phyloP scores from a whole-genome alignment of 495 filamentous ascomycete species.

The Neurospora cerealis region DNA sequence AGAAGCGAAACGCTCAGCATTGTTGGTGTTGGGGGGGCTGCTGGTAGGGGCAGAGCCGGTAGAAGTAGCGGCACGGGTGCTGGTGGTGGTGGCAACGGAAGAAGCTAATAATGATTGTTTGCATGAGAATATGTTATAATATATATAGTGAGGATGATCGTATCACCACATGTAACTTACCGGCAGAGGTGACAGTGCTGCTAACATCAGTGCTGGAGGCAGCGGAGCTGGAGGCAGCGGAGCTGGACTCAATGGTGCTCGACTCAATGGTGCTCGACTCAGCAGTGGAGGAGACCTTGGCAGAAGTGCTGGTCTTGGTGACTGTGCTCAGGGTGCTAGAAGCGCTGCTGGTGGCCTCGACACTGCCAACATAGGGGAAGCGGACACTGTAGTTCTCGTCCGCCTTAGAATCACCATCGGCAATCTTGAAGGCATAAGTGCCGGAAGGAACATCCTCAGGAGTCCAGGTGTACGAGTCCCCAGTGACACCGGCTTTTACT shows the following conservation, averaged over 20 bases:
- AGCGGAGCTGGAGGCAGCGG: conserved; percentile 10
- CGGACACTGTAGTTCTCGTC: conserved; percentile 33
- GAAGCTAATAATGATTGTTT: not conserved
- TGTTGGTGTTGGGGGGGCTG: conserved; percentile 16
- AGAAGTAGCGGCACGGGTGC: not conserved
- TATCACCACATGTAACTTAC: not conserved
- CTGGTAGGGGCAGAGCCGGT: conserved; percentile 3
- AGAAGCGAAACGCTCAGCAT: conserved; percentile 23
- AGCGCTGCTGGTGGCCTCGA: conserved; percentile 13
- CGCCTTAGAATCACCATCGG: conserved; percentile 9
- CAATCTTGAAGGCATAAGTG: conserved; percentile 36
- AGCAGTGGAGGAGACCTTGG: conserved; percentile 8
- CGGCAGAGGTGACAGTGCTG: conserved; percentile 3
- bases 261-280: conserved; percentile 8
- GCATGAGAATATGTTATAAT: not conserved
- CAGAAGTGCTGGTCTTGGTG: conserved; percentile 9
- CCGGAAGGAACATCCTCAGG: conserved; percentile 24
- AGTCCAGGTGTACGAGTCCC: conserved; percentile 25
- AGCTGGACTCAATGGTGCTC: conserved; percentile 1
- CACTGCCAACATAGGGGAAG: conserved; percentile 24
- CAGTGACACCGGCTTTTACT: conserved; percentile 18
- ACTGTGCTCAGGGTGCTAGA: conserved; percentile 17
- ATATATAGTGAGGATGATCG: not conserved
- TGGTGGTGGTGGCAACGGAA: conserved; percentile 1
- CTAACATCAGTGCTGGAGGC: conserved; percentile 6